A percentile compares a stretch with the other conserved stretches of the same genome.
Conservation (phyloP, 805 yeast species). For the Saturnispora mendoncae region DNA sequence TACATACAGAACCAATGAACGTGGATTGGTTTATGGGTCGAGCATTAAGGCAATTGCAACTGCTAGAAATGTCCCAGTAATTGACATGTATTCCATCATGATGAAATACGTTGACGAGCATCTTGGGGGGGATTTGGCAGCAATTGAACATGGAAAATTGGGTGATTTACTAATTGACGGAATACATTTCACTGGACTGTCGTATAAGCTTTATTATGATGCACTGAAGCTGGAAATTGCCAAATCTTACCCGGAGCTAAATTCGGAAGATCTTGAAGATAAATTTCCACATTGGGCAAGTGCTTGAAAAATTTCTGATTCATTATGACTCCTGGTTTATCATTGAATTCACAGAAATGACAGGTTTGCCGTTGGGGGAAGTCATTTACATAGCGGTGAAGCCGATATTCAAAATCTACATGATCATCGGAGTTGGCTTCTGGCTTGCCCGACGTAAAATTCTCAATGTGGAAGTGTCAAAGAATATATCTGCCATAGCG, state of each 20-base stretch:
- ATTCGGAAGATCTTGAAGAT: conserved; percentile 16
- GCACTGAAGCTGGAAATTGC: conserved; percentile 26
- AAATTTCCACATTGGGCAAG: conserved; percentile 20
- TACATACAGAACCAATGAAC: conserved; percentile 36
- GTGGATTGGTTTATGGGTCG: conserved; percentile 40
- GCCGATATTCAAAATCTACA: conserved; percentile 75
- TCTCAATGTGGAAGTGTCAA: conserved; percentile 57
- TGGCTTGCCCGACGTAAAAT: conserved; percentile 53
- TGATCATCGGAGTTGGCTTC: conserved; percentile 62
- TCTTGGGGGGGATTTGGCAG: conserved; percentile 5
- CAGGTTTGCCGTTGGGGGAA: conserved; percentile 37
- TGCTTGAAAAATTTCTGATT: too few species aligned
- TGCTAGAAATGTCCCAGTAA: conserved; percentile 39
- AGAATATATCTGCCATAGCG: conserved; percentile 61
- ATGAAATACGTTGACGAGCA: conserved; percentile 2
- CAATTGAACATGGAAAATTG: conserved; percentile 4
- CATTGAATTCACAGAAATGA: not conserved
- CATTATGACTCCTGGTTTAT: too few species aligned
- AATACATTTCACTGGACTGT: conserved; percentile 34
- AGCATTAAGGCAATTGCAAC: conserved; percentile 32
- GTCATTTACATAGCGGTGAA: conserved; percentile 73
- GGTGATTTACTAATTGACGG: conserved; percentile 33
- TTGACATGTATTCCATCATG: conserved; percentile 27
- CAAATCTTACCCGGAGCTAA: conserved; percentile 26
- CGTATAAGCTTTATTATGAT: conserved; percentile 32